Conservation (phyloP, 768 basidiomycete species). For the Termitomyces sp. region DNA sequence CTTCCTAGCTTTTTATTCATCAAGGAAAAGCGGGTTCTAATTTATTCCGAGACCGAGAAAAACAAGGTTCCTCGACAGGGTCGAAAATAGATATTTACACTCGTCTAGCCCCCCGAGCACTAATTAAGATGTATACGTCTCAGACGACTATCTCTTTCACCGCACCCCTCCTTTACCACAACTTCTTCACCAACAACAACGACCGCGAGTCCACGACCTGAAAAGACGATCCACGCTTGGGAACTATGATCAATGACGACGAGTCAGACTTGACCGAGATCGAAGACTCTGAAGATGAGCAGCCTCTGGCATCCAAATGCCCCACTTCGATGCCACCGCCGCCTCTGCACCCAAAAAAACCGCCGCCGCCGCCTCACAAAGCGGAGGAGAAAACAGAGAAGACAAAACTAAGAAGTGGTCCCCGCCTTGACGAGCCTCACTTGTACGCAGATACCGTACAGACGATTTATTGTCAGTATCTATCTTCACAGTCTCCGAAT, state of each 20-base stretch:
- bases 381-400: neutral
- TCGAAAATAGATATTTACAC: neutral
- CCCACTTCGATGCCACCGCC: constrained; percentile 7
- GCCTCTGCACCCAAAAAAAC: neutral
- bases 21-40: neutral
- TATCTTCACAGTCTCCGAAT: neutral
- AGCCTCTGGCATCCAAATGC: constrained; percentile 17
- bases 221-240: neutral
- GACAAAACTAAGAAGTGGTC: constrained; percentile 19
- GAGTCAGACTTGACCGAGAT: constrained; percentile 45
- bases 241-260: constrained; percentile 7
- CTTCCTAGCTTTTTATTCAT: neutral
- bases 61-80: neutral
- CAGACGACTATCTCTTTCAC: neutral
- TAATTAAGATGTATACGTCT: neutral
- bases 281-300: constrained; percentile 32
- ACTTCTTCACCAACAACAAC: neutral
- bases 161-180: neutral
- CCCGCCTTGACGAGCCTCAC: constrained; percentile 23
- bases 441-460: constrained; percentile 24
- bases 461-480: constrained; percentile 36
- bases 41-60: neutral
- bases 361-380: neutral
- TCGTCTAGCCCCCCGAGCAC: neutral
- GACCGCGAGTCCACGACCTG: neutral